phyloP scores from a whole-genome alignment of 148 eudicot species.

The Polygonum aviculare region DNA sequence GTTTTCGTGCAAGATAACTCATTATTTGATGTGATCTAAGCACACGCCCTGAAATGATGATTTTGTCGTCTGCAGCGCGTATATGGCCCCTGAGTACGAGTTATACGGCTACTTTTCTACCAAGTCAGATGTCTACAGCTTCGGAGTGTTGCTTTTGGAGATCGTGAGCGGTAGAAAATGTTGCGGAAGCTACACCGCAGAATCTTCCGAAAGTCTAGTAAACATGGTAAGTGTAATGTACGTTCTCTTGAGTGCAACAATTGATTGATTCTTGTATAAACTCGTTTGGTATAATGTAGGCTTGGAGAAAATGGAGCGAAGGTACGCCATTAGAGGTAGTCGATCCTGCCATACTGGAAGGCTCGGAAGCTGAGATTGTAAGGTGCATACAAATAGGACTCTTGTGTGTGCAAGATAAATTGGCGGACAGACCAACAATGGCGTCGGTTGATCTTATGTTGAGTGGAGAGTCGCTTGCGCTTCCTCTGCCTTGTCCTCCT shows the following conservation, averaged over 20 bases:
- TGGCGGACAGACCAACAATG: slow-evolving; percentile 21
- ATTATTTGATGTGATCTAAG: too few species aligned
- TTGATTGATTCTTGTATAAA: neutral
- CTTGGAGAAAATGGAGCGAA: neutral
- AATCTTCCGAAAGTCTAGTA: neutral
- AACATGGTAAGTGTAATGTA: neutral
- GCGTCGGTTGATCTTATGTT: slow-evolving; percentile 23
- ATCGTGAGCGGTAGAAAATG: neutral
- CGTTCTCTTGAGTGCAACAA: too few species aligned
- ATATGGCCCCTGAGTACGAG: slow-evolving; percentile 12
- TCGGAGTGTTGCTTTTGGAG: slow-evolving; percentile 9
- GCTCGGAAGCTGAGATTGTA: neutral
- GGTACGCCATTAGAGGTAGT: neutral
- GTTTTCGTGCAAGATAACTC: neutral
- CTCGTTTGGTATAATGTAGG: neutral
- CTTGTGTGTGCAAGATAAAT: slow-evolving; percentile 22
- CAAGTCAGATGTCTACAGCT: slow-evolving; percentile 12
- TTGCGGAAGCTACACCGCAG: neutral
- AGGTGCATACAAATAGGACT: slow-evolving; percentile 25
- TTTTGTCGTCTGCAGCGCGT: neutral
- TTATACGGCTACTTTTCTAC: slow-evolving; percentile 3
- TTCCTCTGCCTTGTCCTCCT: neutral
- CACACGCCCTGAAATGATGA: too few species aligned
- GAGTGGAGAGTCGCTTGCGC: neutral
- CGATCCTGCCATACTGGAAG: neutral